These are phyloP conservation scores for Aspergillus aculeatus DNA, from an alignment of 2,329 filamentous ascomycete species.

Conservation along the genomic window DNA sequence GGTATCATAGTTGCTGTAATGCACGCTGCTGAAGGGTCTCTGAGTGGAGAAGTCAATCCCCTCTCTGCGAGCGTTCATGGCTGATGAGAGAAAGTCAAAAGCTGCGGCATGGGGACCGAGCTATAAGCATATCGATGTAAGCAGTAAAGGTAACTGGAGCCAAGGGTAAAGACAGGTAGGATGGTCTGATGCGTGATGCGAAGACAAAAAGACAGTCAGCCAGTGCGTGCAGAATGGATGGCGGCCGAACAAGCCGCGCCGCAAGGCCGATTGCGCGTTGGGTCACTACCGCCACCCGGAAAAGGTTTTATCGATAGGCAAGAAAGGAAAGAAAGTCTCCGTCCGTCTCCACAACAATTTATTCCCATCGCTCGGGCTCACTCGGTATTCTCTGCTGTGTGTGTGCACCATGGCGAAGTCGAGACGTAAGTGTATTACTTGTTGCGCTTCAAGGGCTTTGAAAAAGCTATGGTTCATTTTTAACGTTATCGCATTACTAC, in stretches of 20 bases:
- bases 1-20: constrained; percentile 35
- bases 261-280: constrained; percentile 20
- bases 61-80: constrained; percentile 39
- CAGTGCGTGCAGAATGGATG: constrained; percentile 5
- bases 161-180: constrained; percentile 10
- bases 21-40: constrained; percentile 28
- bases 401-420: constrained; percentile 40
- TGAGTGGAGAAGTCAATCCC: constrained; percentile 30
- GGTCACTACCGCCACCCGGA: constrained; percentile 30
- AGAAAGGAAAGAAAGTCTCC: not conserved
- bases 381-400: constrained; percentile 13
- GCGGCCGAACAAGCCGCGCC: constrained; percentile 15
- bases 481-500: constrained; percentile 16
- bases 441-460: not conserved
- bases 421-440: constrained; percentile 26
- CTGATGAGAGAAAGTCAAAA: constrained; percentile 19
- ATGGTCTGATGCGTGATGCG: constrained; percentile 14
- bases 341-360: constrained; percentile 30
- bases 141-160: not conserved
- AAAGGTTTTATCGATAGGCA: constrained; percentile 38
- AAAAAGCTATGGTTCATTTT: not conserved
- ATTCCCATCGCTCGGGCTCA: constrained; percentile 12
- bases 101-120: constrained; percentile 23
- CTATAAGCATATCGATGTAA: constrained; percentile 3
- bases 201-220: constrained; percentile 9